phyloP scores from a whole-genome alignment of 2,329 filamentous ascomycete genomes.

The Clonostachys chloroleuca region DNA sequence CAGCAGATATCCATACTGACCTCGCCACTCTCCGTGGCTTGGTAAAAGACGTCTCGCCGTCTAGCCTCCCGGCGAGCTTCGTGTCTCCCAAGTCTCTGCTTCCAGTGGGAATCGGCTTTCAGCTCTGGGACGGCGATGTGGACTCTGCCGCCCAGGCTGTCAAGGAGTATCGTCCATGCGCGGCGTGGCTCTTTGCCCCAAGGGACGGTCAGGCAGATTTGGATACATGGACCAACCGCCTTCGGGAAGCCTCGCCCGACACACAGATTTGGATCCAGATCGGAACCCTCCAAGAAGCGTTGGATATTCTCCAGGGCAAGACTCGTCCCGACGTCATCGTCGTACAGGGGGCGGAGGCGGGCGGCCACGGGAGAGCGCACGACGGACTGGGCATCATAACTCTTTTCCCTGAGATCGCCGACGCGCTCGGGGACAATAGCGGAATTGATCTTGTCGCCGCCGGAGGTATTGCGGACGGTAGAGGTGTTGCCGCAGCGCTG shows the following conservation, averaged over 20 bases:
- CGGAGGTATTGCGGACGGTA: constrained; percentile 47
- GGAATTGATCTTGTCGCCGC: constrained; percentile 43
- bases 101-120: constrained; percentile 41
- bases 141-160: constrained; percentile 19
- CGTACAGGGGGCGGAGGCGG: constrained; percentile 47
- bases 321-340: constrained; percentile 43
- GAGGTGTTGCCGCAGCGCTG: constrained; percentile 43
- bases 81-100: constrained; percentile 13
- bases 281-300: constrained; percentile 21
- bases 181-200: constrained; percentile 44
- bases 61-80: constrained; percentile 6
- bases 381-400: constrained; percentile 38
- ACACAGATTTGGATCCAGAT: neutral
- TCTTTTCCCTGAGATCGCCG: constrained; percentile 43
- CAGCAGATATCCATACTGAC: constrained; percentile 20
- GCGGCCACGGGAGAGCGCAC: constrained; percentile 42
- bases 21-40: constrained; percentile 18
- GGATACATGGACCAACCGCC: constrained; percentile 29
- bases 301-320: constrained; percentile 26
- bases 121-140: constrained; percentile 37
- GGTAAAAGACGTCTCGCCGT: constrained; percentile 2
- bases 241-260: neutral
- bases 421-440: constrained; percentile 21
- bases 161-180: constrained; percentile 21
- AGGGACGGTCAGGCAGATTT: constrained; percentile 24